Evolutionary conservation across 768 basidiomycete species (phyloP), one percentile per base, ranked within the genome.

Genomic region (Cystofilobasidium capitatum): DNA sequence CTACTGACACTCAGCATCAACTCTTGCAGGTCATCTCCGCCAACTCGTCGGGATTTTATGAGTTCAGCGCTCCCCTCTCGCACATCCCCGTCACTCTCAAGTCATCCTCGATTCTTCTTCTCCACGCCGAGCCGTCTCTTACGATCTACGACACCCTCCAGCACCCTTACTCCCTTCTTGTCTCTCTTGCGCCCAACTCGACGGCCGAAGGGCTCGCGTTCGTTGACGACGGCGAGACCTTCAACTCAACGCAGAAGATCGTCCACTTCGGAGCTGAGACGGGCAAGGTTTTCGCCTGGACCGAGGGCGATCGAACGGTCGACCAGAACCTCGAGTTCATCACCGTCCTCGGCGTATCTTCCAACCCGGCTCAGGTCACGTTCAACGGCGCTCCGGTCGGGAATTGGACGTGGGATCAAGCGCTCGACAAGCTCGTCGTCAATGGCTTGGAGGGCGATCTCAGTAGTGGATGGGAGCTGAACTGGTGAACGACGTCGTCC

Each of bases 31-130:
- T 60, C 22, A 36, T 35, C 9, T 39, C n/a, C 58, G 4, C 37
- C 37, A 12, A 35, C 58, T n/a, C n/a, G 17, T 39, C 36, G 39
- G 72, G 36, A 79, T 79, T 64, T 81, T 71, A 65, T 12, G 71
- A 62, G 16, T 54, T 88, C 57, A 73, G 78, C n/a, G 86, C 86
- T 3, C 87, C 87, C 4, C 82, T 89, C 2, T 81, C 84, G 22
- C 84, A 88, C 72, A 88, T 89, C 76, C 85, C 85, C 68, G 84
- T 88, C 31, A 87, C 88, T 73, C 75, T 89, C 66, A 83, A 88
- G n/a, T 83, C 85, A 3, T 42, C 42, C 0, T 39, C 61, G 44
- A 70, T 83, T 36, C 74, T 89, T 14, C 81, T 89, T 24, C 74
- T 88, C 45, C 83, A 89, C 73, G 77, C 81, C 13, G 69, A 79